Conservation (phyloP, 169 alveolate species). For the Cryptosporidium ubiquitum region DNA sequence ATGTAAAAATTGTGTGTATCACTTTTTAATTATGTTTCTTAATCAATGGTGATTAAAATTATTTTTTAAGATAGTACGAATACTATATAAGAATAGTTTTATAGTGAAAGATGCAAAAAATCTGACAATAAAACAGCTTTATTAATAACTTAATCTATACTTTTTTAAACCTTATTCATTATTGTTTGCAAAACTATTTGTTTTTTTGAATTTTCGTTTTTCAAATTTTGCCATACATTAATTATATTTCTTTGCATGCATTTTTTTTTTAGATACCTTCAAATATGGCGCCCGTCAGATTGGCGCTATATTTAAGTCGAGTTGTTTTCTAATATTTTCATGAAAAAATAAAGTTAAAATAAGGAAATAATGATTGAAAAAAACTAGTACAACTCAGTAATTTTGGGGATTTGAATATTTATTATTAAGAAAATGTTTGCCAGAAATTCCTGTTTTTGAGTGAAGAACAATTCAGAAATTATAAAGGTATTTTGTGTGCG, state of each 20-base stretch:
- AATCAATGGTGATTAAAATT: no score
- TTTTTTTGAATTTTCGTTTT: neutral
- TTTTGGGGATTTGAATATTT: no score
- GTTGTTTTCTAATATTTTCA: conserved; percentile 8
- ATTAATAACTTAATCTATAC: neutral
- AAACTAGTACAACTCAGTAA: neutral
- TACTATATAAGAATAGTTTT: no score
- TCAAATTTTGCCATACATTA: neutral
- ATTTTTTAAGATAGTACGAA: no score
- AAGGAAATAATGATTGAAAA: neutral
- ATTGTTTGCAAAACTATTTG: neutral
- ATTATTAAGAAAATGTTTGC: no score
- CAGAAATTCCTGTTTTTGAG: neutral
- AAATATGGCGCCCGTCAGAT: neutral
- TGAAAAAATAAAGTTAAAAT: neutral
- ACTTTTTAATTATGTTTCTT: no score
- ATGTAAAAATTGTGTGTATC: no score
- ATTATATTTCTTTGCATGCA: neutral
- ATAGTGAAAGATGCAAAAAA: neutral
- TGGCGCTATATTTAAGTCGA: neutral
- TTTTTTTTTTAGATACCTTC: neutral
- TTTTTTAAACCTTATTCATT: neutral
- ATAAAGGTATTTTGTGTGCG: neutral
- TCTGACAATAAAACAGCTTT: neutral
- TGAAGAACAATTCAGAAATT: neutral